Base-by-base conservation (phyloP, 768 basidiomycete species). In the Leccinum variicolor region DNA sequence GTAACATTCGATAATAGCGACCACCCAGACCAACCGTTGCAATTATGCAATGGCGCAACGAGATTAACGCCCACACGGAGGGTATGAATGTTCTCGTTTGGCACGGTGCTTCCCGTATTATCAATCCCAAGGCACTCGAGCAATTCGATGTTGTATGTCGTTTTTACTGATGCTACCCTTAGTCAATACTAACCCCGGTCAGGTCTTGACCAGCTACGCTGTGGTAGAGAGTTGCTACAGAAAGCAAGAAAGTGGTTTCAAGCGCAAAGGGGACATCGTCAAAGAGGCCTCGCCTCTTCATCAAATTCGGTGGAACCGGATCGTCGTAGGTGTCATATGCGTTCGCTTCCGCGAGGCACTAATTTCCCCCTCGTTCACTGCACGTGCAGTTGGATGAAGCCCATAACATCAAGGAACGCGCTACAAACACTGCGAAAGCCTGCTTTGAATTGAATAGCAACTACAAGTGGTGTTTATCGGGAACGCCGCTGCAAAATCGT, bases 401-500 rank as follows among this genome's bases (percentile, higher is more conserved):
- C 6, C 96, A 98, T 73, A 98, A 95, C 69, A 98, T 98, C 77
- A 98, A 98, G 68, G 96, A 98, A 69, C 85, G 96, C 4, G 76
- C 85, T 4, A 94, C 92, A 1, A 98, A 96, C 69, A 98, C 96
- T 0, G 95, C 96, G 1, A 98, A 96, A 73, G 95, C 94, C n/a
- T 84, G 93, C 0, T 99, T 99, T 69, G 90, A 94, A 55, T 78
- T 99, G 11, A 73, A 87, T 62, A 84, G 88, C 54, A 83, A 82
- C 50, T 92, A 84, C 63, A 85, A 84, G 58, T 99, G 97, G 97
- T 99, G 97, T 74, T 78, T 99, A 28, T 97, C 94, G 31, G 95
- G 95, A 6, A 98, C 96, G 6, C 96, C 96, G 0, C 77, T 99
- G 9, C 96, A 99, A 72, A 98, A 98, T 68, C 88, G 97, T 62